Percentiles rank a stretch among this genome's conserved stretches.
These are phyloP conservation scores for Mortierella sp. DNA, from an alignment of 371 early-diverging fungal genomes.

Conservation along the genomic window DNA sequence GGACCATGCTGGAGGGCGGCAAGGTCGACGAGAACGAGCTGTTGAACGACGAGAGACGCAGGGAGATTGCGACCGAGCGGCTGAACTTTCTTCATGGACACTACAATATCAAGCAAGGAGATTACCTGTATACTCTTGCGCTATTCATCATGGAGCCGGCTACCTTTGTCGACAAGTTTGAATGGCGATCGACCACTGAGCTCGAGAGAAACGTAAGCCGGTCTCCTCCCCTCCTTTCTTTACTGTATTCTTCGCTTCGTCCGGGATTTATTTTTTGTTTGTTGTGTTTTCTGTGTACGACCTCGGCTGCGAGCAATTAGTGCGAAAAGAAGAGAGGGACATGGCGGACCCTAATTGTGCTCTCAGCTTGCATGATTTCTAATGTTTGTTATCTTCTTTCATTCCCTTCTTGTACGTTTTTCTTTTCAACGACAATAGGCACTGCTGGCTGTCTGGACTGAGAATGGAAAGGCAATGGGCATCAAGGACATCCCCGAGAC, in stretches of 20 bases:
- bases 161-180: constrained; percentile 62
- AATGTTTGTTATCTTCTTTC: background rate
- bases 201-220: constrained; percentile 62
- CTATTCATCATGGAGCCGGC: constrained; percentile 64
- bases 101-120: constrained; percentile 65
- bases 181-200: constrained; percentile 61
- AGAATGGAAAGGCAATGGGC: constrained; percentile 60
- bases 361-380: background rate
- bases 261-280: background rate
- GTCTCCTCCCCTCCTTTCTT: background rate
- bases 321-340: background rate
- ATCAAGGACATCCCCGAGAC: constrained; percentile 67
- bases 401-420: background rate
- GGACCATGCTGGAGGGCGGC: constrained; percentile 32
- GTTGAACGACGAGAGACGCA: constrained; percentile 52
- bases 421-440: constrained; percentile 41
- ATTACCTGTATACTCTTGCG: constrained; percentile 63
- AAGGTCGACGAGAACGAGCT: constrained; percentile 13
- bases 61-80: constrained; percentile 51
- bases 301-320: background rate
- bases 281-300: background rate
- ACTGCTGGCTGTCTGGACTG: constrained; percentile 56
- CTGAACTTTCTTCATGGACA: constrained; percentile 67
- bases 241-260: background rate
- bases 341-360: background rate